These are phyloP conservation scores for Ogataea saltuana DNA, from an alignment of 805 yeast species.

Conservation along the genomic window DNA sequence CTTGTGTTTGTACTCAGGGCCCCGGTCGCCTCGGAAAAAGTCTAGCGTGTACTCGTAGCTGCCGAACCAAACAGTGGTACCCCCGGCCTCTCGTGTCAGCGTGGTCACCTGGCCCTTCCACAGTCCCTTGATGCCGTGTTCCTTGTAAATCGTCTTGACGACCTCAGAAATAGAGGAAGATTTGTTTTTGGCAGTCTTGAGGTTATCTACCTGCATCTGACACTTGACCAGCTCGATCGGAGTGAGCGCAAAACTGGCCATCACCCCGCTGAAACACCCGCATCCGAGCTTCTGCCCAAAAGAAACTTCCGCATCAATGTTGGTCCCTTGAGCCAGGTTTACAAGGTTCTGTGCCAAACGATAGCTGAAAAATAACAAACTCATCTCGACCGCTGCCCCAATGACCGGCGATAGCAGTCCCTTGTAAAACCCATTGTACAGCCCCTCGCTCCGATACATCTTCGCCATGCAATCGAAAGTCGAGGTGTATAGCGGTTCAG, in stretches of 20 bases:
- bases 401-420: conserved; percentile 80
- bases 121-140: conserved; percentile 64
- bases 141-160: conserved; percentile 41
- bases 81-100: conserved; percentile 77
- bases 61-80: conserved; percentile 94
- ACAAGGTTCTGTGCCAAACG: conserved; percentile 45
- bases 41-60: conserved; percentile 64
- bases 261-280: conserved; percentile 82
- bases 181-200: conserved; percentile 25
- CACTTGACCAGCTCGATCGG: conserved; percentile 94
- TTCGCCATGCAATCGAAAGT: conserved; percentile 65
- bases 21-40: conserved; percentile 36
- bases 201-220: conserved; percentile 69
- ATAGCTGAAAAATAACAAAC: conserved; percentile 72
- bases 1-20: conserved; percentile 31
- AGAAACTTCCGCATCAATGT: conserved; percentile 22
- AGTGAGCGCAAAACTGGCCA: conserved; percentile 80
- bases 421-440: conserved; percentile 67
- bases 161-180: conserved; percentile 38
- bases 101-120: conserved; percentile 91
- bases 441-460: conserved; percentile 69
- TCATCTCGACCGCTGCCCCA: conserved; percentile 90
- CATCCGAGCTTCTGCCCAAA: conserved; percentile 45
- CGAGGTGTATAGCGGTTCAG: conserved; percentile 49
- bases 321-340: conserved; percentile 28